Evolutionary conservation across 192 early-diverging fungal species (phyloP).

Genomic region (Martensiomyces pterosporus): DNA sequence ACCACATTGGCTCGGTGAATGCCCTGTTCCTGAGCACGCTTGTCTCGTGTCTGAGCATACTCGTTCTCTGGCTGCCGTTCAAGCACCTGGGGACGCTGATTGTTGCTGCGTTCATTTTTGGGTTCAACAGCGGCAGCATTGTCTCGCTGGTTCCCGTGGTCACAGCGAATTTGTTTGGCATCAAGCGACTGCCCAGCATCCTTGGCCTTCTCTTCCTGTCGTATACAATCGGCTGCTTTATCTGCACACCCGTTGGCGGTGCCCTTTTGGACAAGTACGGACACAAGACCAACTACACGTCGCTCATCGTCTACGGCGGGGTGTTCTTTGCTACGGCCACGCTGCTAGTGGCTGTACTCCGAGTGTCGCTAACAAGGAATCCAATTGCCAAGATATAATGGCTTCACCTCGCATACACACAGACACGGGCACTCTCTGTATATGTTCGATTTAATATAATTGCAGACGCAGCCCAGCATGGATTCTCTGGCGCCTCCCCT

Average conservation of each 20-base stretch:
- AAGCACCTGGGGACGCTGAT: slow-evolving; percentile 9
- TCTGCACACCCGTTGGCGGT: slow-evolving; percentile 18
- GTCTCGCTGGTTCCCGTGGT: slow-evolving; percentile 26
- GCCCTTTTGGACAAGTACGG: slow-evolving; percentile 30
- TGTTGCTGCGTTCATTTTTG: slow-evolving; percentile 18
- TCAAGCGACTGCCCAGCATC: slow-evolving; percentile 23
- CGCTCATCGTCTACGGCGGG: slow-evolving; percentile 22
- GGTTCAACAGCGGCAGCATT: slow-evolving; percentile 21
- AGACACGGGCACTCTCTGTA: too few species aligned
- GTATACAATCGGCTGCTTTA: slow-evolving; percentile 14
- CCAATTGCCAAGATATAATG: too few species aligned
- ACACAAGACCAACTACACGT: slow-evolving; percentile 16
- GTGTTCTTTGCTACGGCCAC: slow-evolving; percentile 18
- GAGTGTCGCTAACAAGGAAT: too few species aligned
- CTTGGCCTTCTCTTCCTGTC: slow-evolving; percentile 22
- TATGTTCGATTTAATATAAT: too few species aligned
- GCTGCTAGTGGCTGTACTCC: too few species aligned
- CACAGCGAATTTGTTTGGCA: slow-evolving; percentile 18
- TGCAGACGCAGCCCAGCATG: too few species aligned
- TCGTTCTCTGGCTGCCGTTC: slow-evolving; percentile 34
- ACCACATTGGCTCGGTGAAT: slow-evolving; percentile 21
- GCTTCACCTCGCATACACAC: too few species aligned
- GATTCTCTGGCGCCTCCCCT: too few species aligned
- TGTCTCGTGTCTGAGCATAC: slow-evolving; percentile 8
- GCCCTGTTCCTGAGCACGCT: slow-evolving; percentile 6